Percentiles rank a stretch among this genome's conserved stretches.
phyloP scores from a whole-genome alignment of 257 asterid species.

The Solanum peruvianum region DNA sequence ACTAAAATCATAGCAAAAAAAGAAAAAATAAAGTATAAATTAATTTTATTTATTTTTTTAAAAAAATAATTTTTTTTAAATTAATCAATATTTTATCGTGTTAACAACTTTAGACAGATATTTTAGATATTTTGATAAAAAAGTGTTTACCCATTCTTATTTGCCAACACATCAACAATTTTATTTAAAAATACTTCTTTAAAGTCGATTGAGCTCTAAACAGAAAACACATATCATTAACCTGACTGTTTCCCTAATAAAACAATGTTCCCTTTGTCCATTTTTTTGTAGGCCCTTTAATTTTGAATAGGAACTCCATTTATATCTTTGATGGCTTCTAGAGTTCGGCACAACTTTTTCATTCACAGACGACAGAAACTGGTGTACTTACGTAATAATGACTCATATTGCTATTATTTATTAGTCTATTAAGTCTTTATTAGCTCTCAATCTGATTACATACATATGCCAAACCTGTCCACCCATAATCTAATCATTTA shows the following conservation, averaged over 20 bases:
- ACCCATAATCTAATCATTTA: background rate
- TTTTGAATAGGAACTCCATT: background rate
- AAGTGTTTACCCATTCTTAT: accelerated
- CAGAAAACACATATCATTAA: too few relatives aligned
- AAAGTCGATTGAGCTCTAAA: too few relatives aligned
- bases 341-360: background rate
- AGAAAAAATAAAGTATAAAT: too few relatives aligned
- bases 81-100: too few relatives aligned
- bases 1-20: too few relatives aligned
- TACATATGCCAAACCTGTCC: background rate
- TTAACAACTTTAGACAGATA: too few relatives aligned
- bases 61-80: too few relatives aligned
- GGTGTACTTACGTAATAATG: background rate
- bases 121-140: too few relatives aligned
- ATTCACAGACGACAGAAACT: background rate
- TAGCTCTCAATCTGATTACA: background rate
- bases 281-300: background rate
- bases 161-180: too few relatives aligned
- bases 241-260: background rate
- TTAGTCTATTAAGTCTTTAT: background rate
- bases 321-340: background rate
- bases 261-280: background rate
- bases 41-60: too few relatives aligned
- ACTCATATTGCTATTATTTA: background rate
- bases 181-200: too few relatives aligned